phyloP scores from a whole-genome alignment of 176 grass and related monocot species.

The Zizania latifolia region DNA sequence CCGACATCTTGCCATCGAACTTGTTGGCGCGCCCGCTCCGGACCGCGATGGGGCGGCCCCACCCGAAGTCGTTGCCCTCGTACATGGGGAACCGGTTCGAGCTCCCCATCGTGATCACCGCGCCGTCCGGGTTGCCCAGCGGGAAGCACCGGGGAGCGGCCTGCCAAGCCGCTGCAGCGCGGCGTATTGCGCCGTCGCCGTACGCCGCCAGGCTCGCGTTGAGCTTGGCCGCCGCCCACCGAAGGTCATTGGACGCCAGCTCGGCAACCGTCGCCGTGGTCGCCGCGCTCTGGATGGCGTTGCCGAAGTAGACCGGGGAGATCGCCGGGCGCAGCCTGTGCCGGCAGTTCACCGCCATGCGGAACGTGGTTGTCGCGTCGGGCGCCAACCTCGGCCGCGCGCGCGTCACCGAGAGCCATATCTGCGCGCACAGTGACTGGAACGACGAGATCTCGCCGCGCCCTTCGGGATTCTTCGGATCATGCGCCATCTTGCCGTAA shows the following conservation, averaged over 20 bases:
- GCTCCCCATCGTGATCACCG: constrained; percentile 92
- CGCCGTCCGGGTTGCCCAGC: constrained; percentile 88
- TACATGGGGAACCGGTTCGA: constrained; percentile 97
- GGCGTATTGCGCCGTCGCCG: constrained; percentile 46
- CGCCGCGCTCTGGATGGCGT: constrained; percentile 90
- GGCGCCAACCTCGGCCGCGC: constrained; percentile 46
- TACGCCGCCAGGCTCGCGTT: constrained; percentile 57
- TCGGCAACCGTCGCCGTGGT: constrained; percentile 67
- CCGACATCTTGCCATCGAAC: constrained; percentile 97
- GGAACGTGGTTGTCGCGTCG: constrained; percentile 59
- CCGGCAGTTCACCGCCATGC: constrained; percentile 94
- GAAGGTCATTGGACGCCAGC: constrained; percentile 48
- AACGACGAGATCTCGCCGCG: constrained; percentile 67
- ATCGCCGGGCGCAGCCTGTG: constrained; percentile 64
- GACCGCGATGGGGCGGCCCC: constrained; percentile 70
- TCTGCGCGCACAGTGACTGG: constrained; percentile 76
- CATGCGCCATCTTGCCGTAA: constrained; percentile 72
- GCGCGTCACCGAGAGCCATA: constrained; percentile 76
- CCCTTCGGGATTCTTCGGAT: constrained; percentile 30
- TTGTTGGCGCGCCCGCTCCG: constrained; percentile 89
- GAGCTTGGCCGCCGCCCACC: constrained; percentile 56
- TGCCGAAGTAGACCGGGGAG: constrained; percentile 73
- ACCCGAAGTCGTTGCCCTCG: constrained; percentile 88
- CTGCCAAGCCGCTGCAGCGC: constrained; percentile 63
- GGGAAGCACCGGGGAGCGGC: constrained; percentile 75